Evolutionary conservation across 192 early-diverging fungal genomes (phyloP).

Genomic region (Linnemannia exigua): DNA sequence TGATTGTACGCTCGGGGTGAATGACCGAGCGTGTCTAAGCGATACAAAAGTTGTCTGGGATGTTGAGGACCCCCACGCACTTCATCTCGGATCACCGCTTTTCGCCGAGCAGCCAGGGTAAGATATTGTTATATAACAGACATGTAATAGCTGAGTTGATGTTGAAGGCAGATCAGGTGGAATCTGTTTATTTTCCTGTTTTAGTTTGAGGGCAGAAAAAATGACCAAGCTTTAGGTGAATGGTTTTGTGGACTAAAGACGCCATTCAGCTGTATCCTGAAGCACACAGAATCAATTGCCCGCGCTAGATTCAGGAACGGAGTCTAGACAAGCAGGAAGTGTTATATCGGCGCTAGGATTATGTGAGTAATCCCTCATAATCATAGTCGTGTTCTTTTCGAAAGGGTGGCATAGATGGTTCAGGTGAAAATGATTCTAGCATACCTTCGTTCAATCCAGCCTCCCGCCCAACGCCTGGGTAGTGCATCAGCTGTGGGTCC

Average conservation of each 20-base stretch:
- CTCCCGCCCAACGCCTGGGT: constrained; percentile 30
- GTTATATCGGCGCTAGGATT: neutral
- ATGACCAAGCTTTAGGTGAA: neutral
- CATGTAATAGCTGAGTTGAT: too few species aligned
- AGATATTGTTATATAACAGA: too few species aligned
- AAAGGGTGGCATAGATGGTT: neutral
- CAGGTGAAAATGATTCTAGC: neutral
- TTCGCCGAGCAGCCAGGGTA: too few species aligned
- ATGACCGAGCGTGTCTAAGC: too few species aligned
- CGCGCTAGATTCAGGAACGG: neutral
- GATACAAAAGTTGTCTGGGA: too few species aligned
- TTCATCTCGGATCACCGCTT: too few species aligned
- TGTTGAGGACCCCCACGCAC: too few species aligned
- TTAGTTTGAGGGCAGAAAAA: neutral
- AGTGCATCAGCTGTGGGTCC: constrained; percentile 60
- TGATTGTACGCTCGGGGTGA: too few species aligned
- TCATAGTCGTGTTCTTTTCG: neutral
- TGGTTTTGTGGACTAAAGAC: neutral
- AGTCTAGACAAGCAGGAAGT: neutral
- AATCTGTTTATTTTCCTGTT: too few species aligned
- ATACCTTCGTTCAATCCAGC: constrained; percentile 14
- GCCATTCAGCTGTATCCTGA: neutral
- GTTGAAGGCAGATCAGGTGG: too few species aligned
- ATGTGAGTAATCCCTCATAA: neutral
- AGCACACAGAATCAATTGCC: neutral